phyloP scores from a whole-genome alignment of 305 asterid genomes.

The Coffea humblotiana region DNA sequence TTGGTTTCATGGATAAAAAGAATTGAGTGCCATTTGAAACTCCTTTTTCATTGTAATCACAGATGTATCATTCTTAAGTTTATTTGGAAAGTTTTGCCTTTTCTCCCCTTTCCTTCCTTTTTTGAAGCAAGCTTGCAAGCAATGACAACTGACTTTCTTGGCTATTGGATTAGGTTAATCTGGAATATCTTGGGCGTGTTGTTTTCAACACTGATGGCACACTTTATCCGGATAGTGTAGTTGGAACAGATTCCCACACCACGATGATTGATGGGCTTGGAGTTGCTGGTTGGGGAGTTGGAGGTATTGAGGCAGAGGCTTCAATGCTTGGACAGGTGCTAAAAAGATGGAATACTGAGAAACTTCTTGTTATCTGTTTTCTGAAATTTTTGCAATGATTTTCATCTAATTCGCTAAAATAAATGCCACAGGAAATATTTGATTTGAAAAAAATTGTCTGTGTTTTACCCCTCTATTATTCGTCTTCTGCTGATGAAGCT shows the following conservation, averaged over 20 bases:
- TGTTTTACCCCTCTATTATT: background rate
- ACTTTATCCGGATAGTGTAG: constrained; percentile 91
- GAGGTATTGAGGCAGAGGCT: constrained; percentile 98
- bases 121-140: background rate
- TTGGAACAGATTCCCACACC: constrained; percentile 93
- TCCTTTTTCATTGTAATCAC: background rate
- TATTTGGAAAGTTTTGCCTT: background rate
- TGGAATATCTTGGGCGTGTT: constrained; percentile 88
- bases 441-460: background rate
- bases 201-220: constrained; percentile 75
- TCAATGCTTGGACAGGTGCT: constrained; percentile 79
- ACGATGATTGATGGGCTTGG: constrained; percentile 95
- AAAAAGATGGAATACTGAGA: background rate
- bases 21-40: no score
- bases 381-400: background rate
- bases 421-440: background rate
- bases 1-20: background rate
- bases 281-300: constrained; percentile 99
- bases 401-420: no score
- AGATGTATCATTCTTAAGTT: background rate
- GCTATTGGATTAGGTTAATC: constrained; percentile 62
- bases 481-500: background rate
- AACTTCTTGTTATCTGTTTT: background rate
- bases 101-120: background rate
- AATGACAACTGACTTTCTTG: constrained; percentile 8